Evolutionary conservation across 1,284 basidiomycete genomes (phyloP).

Genomic region (Ganoderma multipileum): DNA sequence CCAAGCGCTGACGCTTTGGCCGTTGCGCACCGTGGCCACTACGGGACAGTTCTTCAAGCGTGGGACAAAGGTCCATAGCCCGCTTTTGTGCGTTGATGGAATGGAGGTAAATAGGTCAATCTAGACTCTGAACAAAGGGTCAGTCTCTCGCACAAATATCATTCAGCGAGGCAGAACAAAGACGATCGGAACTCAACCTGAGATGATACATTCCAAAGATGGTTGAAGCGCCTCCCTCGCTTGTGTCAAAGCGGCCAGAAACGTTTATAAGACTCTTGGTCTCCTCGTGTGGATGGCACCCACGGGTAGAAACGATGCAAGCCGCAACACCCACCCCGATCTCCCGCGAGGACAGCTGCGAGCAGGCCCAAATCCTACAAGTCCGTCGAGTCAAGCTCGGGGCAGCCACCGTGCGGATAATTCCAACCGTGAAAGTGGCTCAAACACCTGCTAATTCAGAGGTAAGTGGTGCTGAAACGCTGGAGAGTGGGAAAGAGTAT

Average conservation of each 20-base stretch:
- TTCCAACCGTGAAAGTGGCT: not conserved
- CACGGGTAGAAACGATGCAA: not conserved
- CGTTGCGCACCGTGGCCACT: not conserved
- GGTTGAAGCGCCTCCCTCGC: not conserved
- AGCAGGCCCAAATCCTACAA: conserved; percentile 10
- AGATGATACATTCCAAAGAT: not conserved
- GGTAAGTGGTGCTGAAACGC: not conserved
- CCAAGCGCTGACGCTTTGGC: not conserved
- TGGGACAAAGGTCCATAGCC: not conserved
- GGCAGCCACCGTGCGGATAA: not conserved
- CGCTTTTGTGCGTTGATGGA: not conserved
- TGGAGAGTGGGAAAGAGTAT: not conserved
- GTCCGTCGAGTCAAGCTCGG: conserved; percentile 9
- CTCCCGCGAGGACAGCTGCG: conserved; percentile 15
- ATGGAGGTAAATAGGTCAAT: not conserved
- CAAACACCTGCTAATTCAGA: not conserved
- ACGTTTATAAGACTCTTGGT: not conserved
- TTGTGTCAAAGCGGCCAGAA: not conserved
- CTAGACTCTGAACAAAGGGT: not conserved
- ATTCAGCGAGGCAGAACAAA: not conserved
- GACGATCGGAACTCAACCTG: not conserved
- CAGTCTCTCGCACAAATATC: not conserved
- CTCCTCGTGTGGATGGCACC: not conserved
- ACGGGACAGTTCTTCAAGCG: not conserved
- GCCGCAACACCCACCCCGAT: conserved; percentile 3